phyloP scores from a whole-genome alignment of 495 filamentous ascomycete species.

The Aspergillus olivimuriae region DNA sequence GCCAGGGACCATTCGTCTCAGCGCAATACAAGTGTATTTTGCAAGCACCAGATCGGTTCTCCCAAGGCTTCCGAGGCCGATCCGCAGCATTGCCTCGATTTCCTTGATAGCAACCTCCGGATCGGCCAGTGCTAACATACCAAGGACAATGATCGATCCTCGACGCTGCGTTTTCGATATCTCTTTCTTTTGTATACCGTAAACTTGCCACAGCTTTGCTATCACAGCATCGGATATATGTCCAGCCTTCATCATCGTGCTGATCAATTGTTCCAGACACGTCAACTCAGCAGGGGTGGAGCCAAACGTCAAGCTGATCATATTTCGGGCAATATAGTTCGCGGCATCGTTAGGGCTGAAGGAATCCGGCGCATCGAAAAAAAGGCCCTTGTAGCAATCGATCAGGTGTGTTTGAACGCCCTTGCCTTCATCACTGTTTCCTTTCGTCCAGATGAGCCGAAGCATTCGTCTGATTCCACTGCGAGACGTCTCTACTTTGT shows the following conservation, averaged over 20 bases:
- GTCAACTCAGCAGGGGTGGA: constrained; percentile 91
- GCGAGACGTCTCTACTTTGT: constrained; percentile 89
- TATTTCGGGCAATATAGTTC: constrained; percentile 94
- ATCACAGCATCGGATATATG: constrained; percentile 81
- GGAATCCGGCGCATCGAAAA: constrained; percentile 86
- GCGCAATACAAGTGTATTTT: constrained; percentile 89
- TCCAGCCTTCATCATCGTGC: constrained; percentile 94
- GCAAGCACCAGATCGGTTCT: constrained; percentile 79
- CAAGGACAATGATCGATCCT: constrained; percentile 91
- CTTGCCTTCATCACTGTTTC: constrained; percentile 98
- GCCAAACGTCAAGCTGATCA: constrained; percentile 97
- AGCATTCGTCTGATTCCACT: constrained; percentile 89
- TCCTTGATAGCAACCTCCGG: constrained; percentile 90
- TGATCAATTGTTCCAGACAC: constrained; percentile 86
- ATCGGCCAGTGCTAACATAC: constrained; percentile 91
- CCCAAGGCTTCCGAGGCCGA: constrained; percentile 77
- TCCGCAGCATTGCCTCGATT: constrained; percentile 87
- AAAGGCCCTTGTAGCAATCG: constrained; percentile 91
- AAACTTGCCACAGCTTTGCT: constrained; percentile 94
- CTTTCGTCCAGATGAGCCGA: constrained; percentile 96
- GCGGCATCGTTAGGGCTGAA: constrained; percentile 87
- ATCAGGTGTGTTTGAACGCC: constrained; percentile 96
- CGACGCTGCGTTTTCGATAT: constrained; percentile 89
- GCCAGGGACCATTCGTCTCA: constrained; percentile 83
- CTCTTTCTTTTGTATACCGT: constrained; percentile 86